phyloP scores from a whole-genome alignment of 1,284 basidiomycete species.

The Sporisorium exsertum region DNA sequence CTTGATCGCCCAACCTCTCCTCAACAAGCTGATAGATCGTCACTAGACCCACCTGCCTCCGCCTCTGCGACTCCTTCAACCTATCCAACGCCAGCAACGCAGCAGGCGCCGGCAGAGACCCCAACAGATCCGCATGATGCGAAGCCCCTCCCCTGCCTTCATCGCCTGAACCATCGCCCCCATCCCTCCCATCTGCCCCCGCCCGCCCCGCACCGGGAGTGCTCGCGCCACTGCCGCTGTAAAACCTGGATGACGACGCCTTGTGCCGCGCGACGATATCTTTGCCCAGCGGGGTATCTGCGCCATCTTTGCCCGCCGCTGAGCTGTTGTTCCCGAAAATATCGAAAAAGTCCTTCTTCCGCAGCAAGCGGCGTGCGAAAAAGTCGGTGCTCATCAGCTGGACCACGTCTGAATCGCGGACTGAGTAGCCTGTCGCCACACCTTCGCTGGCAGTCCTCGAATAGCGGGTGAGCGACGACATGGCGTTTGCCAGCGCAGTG shows the following conservation, averaged over 20 bases:
- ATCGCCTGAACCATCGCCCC: conserved; percentile 6
- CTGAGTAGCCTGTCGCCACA: conserved; percentile 36
- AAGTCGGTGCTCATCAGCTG: conserved; percentile 61
- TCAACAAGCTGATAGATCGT: conserved; percentile 47
- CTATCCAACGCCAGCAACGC: conserved; percentile 34
- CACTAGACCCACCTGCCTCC: conserved; percentile 24
- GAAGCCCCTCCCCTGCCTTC: conserved; percentile 7
- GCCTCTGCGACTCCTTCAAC: conserved; percentile 30
- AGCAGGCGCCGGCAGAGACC: conserved; percentile 38
- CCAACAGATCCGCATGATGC: conserved; percentile 47
- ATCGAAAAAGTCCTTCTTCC: conserved; percentile 47
- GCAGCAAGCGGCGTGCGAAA: conserved; percentile 40
- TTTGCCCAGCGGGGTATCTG: conserved; percentile 19
- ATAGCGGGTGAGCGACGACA: conserved; percentile 50
- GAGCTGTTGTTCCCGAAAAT: conserved; percentile 18
- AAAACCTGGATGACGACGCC: conserved; percentile 22
- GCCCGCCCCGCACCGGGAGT: conserved; percentile 31
- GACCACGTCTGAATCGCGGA: conserved; percentile 59
- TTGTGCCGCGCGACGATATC: conserved; percentile 28
- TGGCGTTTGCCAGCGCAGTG: conserved; percentile 54
- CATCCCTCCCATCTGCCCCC: background rate
- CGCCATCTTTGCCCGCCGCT: conserved; percentile 12
- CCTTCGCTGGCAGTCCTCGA: conserved; percentile 37
- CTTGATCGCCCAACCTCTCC: conserved; percentile 7
- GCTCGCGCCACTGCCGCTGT: conserved; percentile 42